phyloP scores from a whole-genome alignment of 83 land plant genomes.

The Diphasiastrum complanatum region DNA sequence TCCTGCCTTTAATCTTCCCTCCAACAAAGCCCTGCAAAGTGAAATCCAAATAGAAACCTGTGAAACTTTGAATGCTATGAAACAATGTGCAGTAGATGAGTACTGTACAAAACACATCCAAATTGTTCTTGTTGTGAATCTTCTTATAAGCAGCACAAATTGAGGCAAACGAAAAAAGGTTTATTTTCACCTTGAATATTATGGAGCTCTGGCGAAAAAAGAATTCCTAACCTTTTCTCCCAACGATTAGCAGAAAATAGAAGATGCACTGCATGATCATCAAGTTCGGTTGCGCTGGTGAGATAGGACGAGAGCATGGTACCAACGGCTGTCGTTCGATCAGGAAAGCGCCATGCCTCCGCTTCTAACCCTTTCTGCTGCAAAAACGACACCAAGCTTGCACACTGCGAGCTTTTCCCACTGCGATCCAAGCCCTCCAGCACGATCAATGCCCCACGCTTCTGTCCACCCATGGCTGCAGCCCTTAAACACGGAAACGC shows the following conservation, averaged over 20 bases:
- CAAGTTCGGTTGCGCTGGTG: constrained; percentile 52
- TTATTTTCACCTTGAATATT: not conserved
- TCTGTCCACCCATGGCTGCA: too few species aligned
- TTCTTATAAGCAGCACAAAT: not conserved
- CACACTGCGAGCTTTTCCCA: constrained; percentile 73
- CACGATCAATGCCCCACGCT: constrained; percentile 79
- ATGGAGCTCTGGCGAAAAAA: not conserved
- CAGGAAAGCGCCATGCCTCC: constrained; percentile 91
- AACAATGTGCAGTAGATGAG: not conserved
- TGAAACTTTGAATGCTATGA: not conserved
- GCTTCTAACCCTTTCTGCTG: constrained; percentile 47
- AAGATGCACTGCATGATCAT: constrained; percentile 69
- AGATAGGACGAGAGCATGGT: constrained; percentile 81
- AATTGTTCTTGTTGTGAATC: not conserved
- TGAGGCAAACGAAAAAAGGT: too few species aligned
- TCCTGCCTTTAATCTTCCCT: constrained; percentile 57
- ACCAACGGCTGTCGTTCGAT: constrained; percentile 69
- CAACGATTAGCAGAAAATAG: constrained; percentile 98
- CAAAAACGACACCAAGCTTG: constrained; percentile 43
- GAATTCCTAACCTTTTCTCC: constrained; percentile 67
- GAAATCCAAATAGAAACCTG: not conserved
- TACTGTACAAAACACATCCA: not conserved
- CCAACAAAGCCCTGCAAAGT: constrained; percentile 58
- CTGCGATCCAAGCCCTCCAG: constrained; percentile 85
- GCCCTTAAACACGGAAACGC: too few species aligned